Evolutionary conservation across 306 rosid genomes (phyloP), one percentile per base, ranked within the genome.

Genomic region (Elaeagnus macrophylla): DNA sequence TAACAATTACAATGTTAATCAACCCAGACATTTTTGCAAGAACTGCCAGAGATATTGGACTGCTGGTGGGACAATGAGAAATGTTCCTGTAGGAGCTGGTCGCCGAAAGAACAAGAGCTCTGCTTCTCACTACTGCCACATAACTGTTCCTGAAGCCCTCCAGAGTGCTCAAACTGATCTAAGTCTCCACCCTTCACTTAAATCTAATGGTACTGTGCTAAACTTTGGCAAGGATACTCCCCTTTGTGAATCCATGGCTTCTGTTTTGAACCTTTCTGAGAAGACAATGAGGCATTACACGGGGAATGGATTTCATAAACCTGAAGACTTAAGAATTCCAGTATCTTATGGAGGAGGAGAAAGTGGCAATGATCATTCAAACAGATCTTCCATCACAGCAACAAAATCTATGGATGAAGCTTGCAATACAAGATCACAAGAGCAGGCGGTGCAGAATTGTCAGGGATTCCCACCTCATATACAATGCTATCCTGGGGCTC

Each of bases 31-130:
- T 54, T 77, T 77, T 55, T 77, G 82, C 72, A 72, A 73, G 67
- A 77, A 72, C 61, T 77, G 82, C 62, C 82, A 77, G 49, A 72
- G 82, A 70, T 77, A 77, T 58, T 77, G 82, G 82, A 77, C 82
- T 0, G 82, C 79, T 47, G 82, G 82, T 8, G 82, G 82, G 67
- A 73, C 73, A 10, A 77, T 77, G 82, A 77, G 82, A 67, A 77
- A 73, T 36, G 82, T 77, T 9, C 82, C 82, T 1, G 82, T 77
- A 37, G 82, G 82, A 19, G 82, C 82, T 9, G 82, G 82, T 9
- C 82, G 82, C 39, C 82, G 82, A 1, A 77, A 77, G 79, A 77
- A 77, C 68, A 77, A 77, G 54, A 77, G 66, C 48, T 61, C 82
- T 2, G 59, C 72, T 48, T 65, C 79, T 32, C 82, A 77, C 44